These are phyloP conservation scores for Coniochaeta ligniaria DNA, from an alignment of 2,329 filamentous ascomycete species.

Conservation along the genomic window DNA sequence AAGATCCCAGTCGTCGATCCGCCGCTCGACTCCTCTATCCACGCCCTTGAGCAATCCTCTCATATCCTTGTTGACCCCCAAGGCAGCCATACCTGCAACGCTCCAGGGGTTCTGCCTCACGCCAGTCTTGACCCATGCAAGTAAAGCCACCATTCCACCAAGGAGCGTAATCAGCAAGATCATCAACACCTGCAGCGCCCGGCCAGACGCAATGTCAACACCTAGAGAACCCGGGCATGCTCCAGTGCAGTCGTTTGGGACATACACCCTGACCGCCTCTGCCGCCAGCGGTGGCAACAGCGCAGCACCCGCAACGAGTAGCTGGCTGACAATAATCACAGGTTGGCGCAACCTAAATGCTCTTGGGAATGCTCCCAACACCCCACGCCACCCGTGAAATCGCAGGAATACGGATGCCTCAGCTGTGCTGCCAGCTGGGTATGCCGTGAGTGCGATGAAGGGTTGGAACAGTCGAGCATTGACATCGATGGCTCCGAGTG, in stretches of 20 bases:
- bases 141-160: neutral
- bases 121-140: constrained; percentile 1
- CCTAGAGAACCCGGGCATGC: neutral
- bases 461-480: constrained; percentile 5
- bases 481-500: constrained; percentile 2
- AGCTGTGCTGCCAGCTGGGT: neutral
- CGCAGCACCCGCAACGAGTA: neutral
- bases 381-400: neutral
- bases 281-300: neutral
- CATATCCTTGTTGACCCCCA: constrained; percentile 1
- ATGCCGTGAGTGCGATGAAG: constrained; percentile 1
- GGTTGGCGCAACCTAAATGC: neutral
- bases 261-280: neutral
- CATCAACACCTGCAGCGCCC: constrained; percentile 1
- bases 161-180: neutral
- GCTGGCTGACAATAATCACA: neutral
- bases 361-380: neutral
- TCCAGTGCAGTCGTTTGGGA: neutral
- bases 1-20: neutral
- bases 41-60: neutral
- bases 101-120: constrained; percentile 6
- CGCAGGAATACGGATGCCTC: constrained; percentile 1
- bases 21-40: neutral
- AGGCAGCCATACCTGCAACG: constrained; percentile 4
- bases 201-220: neutral